Evolutionary conservation across 2,329 filamentous ascomycete genomes (phyloP), one percentile per base, ranked within the genome.

Genomic region (Didymella pinodella): DNA sequence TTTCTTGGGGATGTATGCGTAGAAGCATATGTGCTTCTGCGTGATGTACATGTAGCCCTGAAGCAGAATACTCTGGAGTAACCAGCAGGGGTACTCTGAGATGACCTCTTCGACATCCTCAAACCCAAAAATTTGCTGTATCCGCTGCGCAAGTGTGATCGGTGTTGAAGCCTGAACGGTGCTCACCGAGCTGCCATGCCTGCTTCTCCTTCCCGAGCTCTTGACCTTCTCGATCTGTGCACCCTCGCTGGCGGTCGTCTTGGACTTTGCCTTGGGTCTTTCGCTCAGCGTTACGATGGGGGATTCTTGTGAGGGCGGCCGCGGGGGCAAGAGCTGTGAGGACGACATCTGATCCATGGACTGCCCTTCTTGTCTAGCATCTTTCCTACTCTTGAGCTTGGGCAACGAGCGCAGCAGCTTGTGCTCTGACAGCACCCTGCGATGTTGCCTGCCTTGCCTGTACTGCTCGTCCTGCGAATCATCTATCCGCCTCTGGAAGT

Each of bases 11-110:
- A 98, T 84, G 74, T 97, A 97, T 38, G 95, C 93, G 74, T 97
- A 98, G 76, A 98, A 99, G 79, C 93, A 97, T 61, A 98, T 90
- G 74, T 99, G 95, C 68, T 89, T 90, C 61, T 90, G 84, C 0
- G 95, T 98, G 71, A 99, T 91, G 79, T 98, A 98, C 85, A 99
- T 89, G 75, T 95, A 97, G 6, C 95, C 95, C 74, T 97, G 93
- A 8, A 98, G 84, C 29, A 98, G 82, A 44, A 97, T 92, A 72
- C 90, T 97, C 75, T 97, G 93, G 32, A 98, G 80, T 38, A 98
- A 81, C 88, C 92, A 97, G 79, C 94, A 98, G 8, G 93, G 91
- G 74, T 96, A 97, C 80, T 98, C 94, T 76, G 91, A 88, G 61
- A 97, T 87, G 22, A 98, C 91, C 61, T 93, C 89, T 74, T 99